phyloP scores from a whole-genome alignment of 108 stramenopile species.

The Pseudonitzschia multistriata region DNA sequence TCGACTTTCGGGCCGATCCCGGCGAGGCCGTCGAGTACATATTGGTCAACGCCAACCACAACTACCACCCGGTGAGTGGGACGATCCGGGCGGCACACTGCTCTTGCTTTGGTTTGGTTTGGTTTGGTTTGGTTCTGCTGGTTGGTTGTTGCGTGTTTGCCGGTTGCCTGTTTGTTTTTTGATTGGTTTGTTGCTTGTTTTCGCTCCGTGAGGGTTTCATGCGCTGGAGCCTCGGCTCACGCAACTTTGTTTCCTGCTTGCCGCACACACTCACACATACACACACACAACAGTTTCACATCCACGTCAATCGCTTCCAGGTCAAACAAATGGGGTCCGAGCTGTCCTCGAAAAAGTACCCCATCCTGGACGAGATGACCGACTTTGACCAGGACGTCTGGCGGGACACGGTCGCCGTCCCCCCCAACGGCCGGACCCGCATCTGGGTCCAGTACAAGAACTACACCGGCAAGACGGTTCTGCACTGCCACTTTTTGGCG shows the following conservation, averaged over 20 bases:
- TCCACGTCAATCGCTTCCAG: constrained; percentile 59
- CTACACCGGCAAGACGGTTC: constrained; percentile 50
- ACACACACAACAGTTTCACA: constrained; percentile 35
- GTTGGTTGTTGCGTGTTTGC: no score
- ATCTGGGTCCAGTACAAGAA: constrained; percentile 48
- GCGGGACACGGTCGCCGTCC: constrained; percentile 50
- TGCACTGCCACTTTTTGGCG: constrained; percentile 58
- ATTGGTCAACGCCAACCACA: constrained; percentile 50
- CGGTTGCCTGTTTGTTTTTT: not conserved
- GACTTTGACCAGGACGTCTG: constrained; percentile 32
- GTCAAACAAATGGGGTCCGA: constrained; percentile 49
- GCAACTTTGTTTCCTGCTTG: not conserved
- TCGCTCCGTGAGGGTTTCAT: no score
- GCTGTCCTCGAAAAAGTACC: constrained; percentile 37
- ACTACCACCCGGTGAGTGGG: constrained; percentile 37
- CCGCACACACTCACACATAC: not conserved
- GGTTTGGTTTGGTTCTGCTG: no score
- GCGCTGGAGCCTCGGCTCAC: no score
- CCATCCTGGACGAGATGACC: constrained; percentile 31
- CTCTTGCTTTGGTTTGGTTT: no score
- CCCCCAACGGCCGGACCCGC: constrained; percentile 43
- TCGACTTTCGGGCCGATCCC: constrained; percentile 34
- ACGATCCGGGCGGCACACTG: not conserved
- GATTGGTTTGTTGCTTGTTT: not conserved
- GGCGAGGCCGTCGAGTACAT: constrained; percentile 46